Evolutionary conservation across 2,329 filamentous ascomycete genomes (phyloP).

Genomic region (Elsinoe perseae): DNA sequence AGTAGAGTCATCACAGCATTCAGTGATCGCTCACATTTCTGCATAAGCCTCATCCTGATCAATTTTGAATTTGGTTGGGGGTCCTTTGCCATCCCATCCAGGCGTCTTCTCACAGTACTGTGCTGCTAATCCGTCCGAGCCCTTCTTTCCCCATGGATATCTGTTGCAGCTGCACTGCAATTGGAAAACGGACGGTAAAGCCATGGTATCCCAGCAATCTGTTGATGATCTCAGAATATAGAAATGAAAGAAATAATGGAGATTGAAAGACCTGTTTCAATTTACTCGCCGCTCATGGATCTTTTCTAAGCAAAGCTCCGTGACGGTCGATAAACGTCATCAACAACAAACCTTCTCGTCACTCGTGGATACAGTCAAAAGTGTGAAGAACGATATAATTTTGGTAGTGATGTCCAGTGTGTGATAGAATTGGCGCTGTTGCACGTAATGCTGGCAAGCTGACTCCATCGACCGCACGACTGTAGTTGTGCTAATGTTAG

Average conservation of each 20-base stretch:
- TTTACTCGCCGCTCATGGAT: not conserved
- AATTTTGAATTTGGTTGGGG: constrained; percentile 46
- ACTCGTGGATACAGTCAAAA: not conserved
- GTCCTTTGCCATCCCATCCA: constrained; percentile 33
- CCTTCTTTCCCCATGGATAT: constrained; percentile 65
- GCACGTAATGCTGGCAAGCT: no score
- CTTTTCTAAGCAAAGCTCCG: not conserved
- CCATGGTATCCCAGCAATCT: constrained; percentile 31
- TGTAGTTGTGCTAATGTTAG: no score
- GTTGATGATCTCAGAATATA: not conserved
- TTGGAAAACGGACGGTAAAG: constrained; percentile 44
- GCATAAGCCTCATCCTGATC: constrained; percentile 58
- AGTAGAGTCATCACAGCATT: not conserved
- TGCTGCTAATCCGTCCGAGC: constrained; percentile 58
- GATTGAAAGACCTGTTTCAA: not conserved
- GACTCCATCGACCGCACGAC: no score
- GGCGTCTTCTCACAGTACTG: constrained; percentile 58
- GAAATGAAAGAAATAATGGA: not conserved
- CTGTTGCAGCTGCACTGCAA: constrained; percentile 50
- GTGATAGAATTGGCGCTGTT: not conserved
- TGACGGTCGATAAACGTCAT: constrained; percentile 15
- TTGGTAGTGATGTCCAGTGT: not conserved
- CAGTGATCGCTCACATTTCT: constrained; percentile 39
- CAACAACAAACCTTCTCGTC: constrained; percentile 2
- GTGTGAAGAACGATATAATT: not conserved